Conservation (phyloP, 176 grass and related monocot species). For the Themeda triandra region DNA sequence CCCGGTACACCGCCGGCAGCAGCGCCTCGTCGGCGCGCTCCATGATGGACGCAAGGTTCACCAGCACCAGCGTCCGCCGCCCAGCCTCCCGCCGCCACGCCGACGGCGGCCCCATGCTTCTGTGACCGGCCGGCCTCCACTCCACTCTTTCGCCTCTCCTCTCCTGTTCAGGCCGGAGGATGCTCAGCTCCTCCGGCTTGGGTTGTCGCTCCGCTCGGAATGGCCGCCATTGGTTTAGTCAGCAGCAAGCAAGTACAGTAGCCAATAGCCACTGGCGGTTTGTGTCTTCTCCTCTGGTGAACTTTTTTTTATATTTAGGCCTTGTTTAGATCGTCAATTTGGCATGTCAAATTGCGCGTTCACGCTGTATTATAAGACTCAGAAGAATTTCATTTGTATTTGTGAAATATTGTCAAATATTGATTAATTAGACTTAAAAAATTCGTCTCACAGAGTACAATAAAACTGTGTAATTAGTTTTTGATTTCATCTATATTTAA, state of each 20-base stretch:
- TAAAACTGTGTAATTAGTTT: too few relatives aligned
- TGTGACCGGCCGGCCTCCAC: background rate
- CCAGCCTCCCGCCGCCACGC: too few relatives aligned
- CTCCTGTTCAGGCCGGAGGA: background rate
- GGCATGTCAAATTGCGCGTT: too few relatives aligned
- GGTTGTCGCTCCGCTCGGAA: background rate
- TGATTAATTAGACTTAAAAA: too few relatives aligned
- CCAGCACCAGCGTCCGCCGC: slow-evolving; percentile 41
- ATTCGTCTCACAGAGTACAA: too few relatives aligned
- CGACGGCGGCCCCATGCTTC: slow-evolving; percentile 4
- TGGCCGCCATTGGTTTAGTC: slow-evolving; percentile 2
- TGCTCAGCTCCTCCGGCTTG: background rate
- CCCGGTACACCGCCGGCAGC: slow-evolving; percentile 59
- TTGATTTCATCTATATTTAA: too few relatives aligned
- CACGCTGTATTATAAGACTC: too few relatives aligned
- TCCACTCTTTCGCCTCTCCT: too few relatives aligned
- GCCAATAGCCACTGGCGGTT: background rate
- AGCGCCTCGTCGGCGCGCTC: slow-evolving; percentile 67
- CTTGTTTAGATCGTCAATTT: too few relatives aligned
- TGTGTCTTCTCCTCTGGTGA: slow-evolving; percentile 1
- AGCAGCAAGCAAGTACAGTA: background rate
- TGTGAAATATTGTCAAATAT: too few relatives aligned
- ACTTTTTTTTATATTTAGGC: background rate
- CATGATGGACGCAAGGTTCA: slow-evolving; percentile 56
- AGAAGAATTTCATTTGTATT: too few relatives aligned